Evolutionary conservation across 2,329 filamentous ascomycete species (phyloP), one percentile per base, ranked within the genome.

Genomic region (Talaromyces verruculosus): DNA sequence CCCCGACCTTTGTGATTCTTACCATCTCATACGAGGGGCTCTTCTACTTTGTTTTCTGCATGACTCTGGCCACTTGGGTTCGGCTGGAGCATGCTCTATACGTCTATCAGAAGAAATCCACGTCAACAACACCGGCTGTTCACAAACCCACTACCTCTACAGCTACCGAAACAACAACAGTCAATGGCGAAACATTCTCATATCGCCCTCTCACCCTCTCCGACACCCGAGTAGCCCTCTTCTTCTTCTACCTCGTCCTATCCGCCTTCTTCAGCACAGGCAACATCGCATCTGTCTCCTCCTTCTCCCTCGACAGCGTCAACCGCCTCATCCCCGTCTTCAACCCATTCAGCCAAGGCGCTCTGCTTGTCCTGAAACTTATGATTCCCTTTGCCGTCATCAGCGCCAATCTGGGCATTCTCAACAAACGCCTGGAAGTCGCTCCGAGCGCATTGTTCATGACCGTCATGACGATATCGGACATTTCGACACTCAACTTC

Each of bases 1-100:
- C 94, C 0, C 95, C 95, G 0, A 90, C 91, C 1, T 99, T 98
- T 78, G 90, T 99, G 74, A 94, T 99, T 73, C 87, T 99, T 61
- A 96, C 93, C 7, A 97, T 98, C 71, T 97, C 94, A 0, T 99
- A 96, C 80, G 95, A 99, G 78, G 94, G 94, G 0, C 84, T 99
- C 1, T 99, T 99, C 78, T 99, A 98, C 78, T 87, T 97, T 67
- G 88, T 90, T 11, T 99, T 97, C 78, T 93, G 89, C 73, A 82
- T 90, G 63, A 91, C 89, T 25, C 81, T 99, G 5, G 84, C 97
- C 61, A 88, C 89, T 64, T 99, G 95, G 95, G 91, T 97, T 39
- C 88, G 89, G n/a, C 84, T 99, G 1, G 95, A 99, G 77, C 91
- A 96, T 75, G 88, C 87, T 64, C 86, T 94, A 59, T 88, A 90